A percentile compares a stretch with the other conserved stretches of the same genome.
These are phyloP conservation scores for Termitomyces eurrhizus DNA, from an alignment of 768 basidiomycete genomes.

Conservation along the genomic window DNA sequence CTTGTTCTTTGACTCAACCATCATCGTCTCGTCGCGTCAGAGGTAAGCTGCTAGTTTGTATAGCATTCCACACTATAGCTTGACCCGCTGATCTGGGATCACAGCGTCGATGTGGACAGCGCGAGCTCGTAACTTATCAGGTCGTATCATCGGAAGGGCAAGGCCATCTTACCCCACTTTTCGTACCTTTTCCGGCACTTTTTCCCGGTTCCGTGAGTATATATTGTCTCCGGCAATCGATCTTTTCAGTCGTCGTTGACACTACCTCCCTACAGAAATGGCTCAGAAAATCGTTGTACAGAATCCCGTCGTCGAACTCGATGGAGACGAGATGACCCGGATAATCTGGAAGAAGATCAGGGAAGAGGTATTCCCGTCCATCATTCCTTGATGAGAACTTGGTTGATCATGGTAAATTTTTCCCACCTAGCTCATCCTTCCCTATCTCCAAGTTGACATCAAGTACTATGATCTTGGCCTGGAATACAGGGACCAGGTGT, in stretches of 20 bases:
- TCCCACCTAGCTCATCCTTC: slow-evolving; percentile 78
- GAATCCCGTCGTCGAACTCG: slow-evolving; percentile 92
- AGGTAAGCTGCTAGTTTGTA: not conserved
- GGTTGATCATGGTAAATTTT: not conserved
- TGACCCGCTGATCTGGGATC: not conserved
- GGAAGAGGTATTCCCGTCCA: slow-evolving; percentile 67
- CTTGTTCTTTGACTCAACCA: not conserved
- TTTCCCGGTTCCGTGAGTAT: slow-evolving; percentile 17
- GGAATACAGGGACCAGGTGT: slow-evolving; percentile 84
- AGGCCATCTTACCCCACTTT: slow-evolving; percentile 11
- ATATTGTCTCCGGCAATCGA: slow-evolving; percentile 12
- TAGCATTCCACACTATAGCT: not conserved
- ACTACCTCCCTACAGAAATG: slow-evolving; percentile 16
- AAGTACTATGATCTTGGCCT: slow-evolving; percentile 98
- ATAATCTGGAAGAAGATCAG: slow-evolving; percentile 99
- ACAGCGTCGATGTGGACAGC: slow-evolving; percentile 16
- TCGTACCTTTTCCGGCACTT: slow-evolving; percentile 18
- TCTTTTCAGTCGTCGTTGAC: not conserved
- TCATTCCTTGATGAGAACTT: not conserved
- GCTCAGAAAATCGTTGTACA: slow-evolving; percentile 71
- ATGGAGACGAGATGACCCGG: slow-evolving; percentile 98
- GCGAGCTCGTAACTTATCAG: slow-evolving; percentile 14
- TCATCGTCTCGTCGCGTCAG: slow-evolving; percentile 1
- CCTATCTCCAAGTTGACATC: slow-evolving; percentile 92
- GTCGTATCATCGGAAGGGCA: slow-evolving; percentile 10